These are phyloP conservation scores for Phaeosphaeria sp. DNA, from an alignment of 2,329 filamentous ascomycete species.

Conservation along the genomic window DNA sequence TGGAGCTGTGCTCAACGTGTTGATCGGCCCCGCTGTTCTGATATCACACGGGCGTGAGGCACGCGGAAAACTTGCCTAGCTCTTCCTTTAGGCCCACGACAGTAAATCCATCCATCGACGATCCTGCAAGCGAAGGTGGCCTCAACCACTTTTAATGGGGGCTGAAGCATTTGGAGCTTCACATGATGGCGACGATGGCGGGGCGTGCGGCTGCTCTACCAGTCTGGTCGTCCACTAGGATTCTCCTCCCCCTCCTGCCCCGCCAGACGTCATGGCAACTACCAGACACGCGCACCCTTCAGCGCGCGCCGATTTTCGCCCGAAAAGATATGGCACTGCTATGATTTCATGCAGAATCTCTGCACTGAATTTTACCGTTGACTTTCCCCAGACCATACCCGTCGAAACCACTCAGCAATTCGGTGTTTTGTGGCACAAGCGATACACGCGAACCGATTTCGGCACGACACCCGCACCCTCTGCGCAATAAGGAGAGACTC, in stretches of 20 bases:
- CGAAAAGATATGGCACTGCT: slow-evolving; percentile 20
- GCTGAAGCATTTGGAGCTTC: slow-evolving; percentile 31
- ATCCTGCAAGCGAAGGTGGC: slow-evolving; percentile 16
- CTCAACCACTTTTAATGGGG: slow-evolving; percentile 24
- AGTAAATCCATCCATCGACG: slow-evolving; percentile 14
- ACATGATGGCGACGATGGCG: slow-evolving; percentile 34
- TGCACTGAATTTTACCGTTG: slow-evolving; percentile 7
- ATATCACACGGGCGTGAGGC: slow-evolving; percentile 2
- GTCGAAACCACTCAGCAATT: slow-evolving; percentile 5
- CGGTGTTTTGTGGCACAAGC: slow-evolving; percentile 30
- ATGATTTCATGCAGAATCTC: slow-evolving; percentile 14
- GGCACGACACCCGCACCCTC: slow-evolving; percentile 16
- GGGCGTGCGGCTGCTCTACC: slow-evolving; percentile 17
- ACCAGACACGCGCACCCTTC: slow-evolving; percentile 19
- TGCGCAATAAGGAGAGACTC: slow-evolving; percentile 12
- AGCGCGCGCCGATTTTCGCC: slow-evolving; percentile 31
- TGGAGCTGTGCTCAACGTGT: not conserved
- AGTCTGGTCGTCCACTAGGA: slow-evolving; percentile 12
- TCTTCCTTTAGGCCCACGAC: slow-evolving; percentile 8
- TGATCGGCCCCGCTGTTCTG: slow-evolving; percentile 10
- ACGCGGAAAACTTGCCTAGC: slow-evolving; percentile 16
- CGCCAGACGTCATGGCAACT: slow-evolving; percentile 31
- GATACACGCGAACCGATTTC: slow-evolving; percentile 17
- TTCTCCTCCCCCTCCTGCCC: slow-evolving; percentile 31
- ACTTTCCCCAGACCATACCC: not conserved